A percentile compares a stretch with the other conserved stretches of the same genome.
phyloP scores from a whole-genome alignment of 2,329 filamentous ascomycete species.

The Curvularia sp. region DNA sequence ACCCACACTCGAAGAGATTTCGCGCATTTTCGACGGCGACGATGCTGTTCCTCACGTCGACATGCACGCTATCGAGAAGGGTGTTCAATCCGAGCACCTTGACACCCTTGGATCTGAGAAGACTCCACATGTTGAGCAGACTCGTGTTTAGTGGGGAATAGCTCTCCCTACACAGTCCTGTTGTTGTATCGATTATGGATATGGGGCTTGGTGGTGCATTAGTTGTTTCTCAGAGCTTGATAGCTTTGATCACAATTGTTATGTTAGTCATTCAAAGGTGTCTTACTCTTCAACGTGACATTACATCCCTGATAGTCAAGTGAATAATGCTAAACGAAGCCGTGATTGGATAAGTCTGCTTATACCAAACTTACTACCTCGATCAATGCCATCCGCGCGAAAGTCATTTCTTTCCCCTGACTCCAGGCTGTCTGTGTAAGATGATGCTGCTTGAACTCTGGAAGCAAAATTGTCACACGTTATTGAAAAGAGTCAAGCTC shows the following conservation, averaged over 20 bases:
- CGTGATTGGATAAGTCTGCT: no score
- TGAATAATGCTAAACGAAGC: no score
- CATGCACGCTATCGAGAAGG: constrained; percentile 34
- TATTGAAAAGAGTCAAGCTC: background rate
- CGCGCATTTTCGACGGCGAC: constrained; percentile 72
- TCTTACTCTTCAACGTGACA: background rate
- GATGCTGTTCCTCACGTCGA: constrained; percentile 52
- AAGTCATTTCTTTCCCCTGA: background rate
- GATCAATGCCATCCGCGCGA: no score
- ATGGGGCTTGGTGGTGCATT: background rate
- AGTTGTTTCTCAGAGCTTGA: background rate
- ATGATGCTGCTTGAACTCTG: background rate
- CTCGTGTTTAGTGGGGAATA: constrained; percentile 15
- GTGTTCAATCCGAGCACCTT: constrained; percentile 25
- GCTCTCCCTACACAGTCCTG: background rate
- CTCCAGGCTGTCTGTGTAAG: background rate
- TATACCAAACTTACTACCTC: no score
- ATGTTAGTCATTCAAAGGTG: background rate
- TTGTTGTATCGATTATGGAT: background rate
- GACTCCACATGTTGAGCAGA: constrained; percentile 21
- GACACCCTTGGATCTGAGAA: constrained; percentile 26
- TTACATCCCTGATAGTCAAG: background rate
- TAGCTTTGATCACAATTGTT: constrained; percentile 4
- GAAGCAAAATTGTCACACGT: background rate
- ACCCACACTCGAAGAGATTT: constrained; percentile 72